Percentiles rank a stretch among this genome's conserved stretches.
phyloP scores from a whole-genome alignment of 768 basidiomycete species.

The Gymnopilus dilepis region DNA sequence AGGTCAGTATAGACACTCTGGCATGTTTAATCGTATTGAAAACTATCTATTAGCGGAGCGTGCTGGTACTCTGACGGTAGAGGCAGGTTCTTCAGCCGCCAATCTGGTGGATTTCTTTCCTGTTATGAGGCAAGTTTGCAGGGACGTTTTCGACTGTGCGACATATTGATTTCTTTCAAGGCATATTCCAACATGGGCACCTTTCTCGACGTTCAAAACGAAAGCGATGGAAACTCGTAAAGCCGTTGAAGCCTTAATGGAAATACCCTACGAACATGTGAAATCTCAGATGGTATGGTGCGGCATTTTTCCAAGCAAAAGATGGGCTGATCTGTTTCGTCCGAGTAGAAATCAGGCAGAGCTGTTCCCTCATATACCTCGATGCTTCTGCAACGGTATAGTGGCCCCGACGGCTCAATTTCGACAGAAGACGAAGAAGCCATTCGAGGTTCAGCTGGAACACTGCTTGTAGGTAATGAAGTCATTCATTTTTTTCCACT shows the following conservation, averaged over 20 bases:
- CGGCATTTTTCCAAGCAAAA: neutral
- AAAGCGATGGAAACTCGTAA: conserved; percentile 46
- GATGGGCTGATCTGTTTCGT: conserved; percentile 24
- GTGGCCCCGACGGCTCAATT: conserved; percentile 38
- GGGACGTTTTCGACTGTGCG: neutral
- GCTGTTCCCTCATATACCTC: conserved; percentile 52
- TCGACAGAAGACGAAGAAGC: conserved; percentile 52
- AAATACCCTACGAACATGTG: conserved; percentile 55
- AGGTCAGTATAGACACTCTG: conserved; percentile 31
- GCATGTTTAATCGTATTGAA: conserved; percentile 3
- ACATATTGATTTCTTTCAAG: conserved; percentile 27
- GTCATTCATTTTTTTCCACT: neutral
- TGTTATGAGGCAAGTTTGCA: conserved; percentile 39
- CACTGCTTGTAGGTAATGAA: conserved; percentile 49
- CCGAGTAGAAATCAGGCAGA: conserved; percentile 43
- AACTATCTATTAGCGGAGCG: conserved; percentile 42
- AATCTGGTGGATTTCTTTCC: conserved; percentile 58
- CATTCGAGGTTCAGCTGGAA: conserved; percentile 62
- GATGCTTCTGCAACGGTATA: conserved; percentile 45
- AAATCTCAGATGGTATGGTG: conserved; percentile 51
- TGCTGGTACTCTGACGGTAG: conserved; percentile 50
- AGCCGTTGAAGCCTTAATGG: conserved; percentile 54
- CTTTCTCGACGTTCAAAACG: conserved; percentile 52
- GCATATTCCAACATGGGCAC: conserved; percentile 56
- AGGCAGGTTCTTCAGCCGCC: conserved; percentile 51